Conservation (phyloP, 306 rosid species). For the Potentilla sterilis region DNA sequence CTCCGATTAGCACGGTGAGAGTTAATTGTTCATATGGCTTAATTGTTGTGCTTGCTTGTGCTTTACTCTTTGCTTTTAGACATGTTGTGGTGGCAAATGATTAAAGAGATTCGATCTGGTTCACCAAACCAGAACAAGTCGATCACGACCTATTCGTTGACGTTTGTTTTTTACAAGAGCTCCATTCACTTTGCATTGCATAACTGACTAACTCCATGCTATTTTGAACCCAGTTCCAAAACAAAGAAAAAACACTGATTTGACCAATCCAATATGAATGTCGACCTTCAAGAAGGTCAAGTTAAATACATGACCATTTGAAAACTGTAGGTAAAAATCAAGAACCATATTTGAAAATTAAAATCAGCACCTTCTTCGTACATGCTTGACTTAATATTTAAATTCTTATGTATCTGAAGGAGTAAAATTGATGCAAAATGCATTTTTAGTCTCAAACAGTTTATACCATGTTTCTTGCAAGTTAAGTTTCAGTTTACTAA, state of each 20-base stretch:
- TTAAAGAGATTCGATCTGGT: constrained; percentile 2
- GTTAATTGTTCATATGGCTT: neutral
- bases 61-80: neutral
- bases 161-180: neutral
- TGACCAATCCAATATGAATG: neutral
- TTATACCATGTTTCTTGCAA: too few species aligned
- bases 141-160: neutral
- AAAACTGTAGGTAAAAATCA: neutral
- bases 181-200: neutral
- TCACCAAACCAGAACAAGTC: constrained; percentile 2
- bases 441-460: too few species aligned
- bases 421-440: too few species aligned
- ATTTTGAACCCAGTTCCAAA: neutral
- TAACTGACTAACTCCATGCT: neutral
- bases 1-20: neutral
- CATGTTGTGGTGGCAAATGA: neutral
- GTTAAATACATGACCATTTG: too few species aligned
- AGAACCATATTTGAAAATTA: neutral
- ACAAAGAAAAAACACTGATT: neutral
- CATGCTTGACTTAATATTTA: too few species aligned
- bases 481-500: too few species aligned
- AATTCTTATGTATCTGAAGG: too few species aligned
- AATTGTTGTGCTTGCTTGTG: neutral
- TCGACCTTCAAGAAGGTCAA: neutral
- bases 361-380: too few species aligned